Percentiles rank a stretch among this genome's conserved stretches.
These are phyloP conservation scores for Aspergillus neoniger DNA, from an alignment of 2,329 filamentous ascomycete species.

Conservation along the genomic window DNA sequence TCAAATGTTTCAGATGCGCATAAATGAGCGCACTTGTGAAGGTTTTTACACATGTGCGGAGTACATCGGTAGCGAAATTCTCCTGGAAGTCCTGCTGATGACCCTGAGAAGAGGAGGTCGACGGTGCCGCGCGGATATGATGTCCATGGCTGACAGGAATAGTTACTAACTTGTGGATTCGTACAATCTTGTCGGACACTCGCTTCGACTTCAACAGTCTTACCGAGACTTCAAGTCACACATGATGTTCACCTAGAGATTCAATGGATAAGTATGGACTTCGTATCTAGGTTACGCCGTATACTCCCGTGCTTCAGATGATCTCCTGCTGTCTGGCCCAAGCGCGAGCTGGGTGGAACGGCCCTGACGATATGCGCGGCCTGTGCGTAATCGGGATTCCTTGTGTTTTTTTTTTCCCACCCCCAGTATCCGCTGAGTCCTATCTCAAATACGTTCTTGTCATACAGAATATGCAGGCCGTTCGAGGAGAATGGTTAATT, in stretches of 20 bases:
- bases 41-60: not conserved
- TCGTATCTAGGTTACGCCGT: not conserved
- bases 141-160: not conserved
- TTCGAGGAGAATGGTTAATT: conserved; percentile 13
- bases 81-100: not conserved
- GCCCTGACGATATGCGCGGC: conserved; percentile 11
- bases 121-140: not conserved
- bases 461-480: conserved; percentile 18
- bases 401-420: not conserved
- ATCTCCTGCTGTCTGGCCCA: conserved; percentile 11
- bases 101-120: not conserved
- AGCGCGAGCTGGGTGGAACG: conserved; percentile 17
- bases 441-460: not conserved
- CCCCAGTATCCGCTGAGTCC: not conserved
- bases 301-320: not conserved
- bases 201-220: not conserved
- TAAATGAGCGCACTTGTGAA: not conserved
- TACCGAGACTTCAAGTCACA: not conserved
- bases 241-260: not conserved
- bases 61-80: not conserved
- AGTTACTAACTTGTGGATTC: too few species aligned
- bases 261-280: not conserved
- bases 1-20: not conserved
- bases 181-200: too few species aligned
- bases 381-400: conserved; percentile 6